Conservation (phyloP, 2,329 filamentous ascomycete genomes). For the Alternaria arbusti region DNA sequence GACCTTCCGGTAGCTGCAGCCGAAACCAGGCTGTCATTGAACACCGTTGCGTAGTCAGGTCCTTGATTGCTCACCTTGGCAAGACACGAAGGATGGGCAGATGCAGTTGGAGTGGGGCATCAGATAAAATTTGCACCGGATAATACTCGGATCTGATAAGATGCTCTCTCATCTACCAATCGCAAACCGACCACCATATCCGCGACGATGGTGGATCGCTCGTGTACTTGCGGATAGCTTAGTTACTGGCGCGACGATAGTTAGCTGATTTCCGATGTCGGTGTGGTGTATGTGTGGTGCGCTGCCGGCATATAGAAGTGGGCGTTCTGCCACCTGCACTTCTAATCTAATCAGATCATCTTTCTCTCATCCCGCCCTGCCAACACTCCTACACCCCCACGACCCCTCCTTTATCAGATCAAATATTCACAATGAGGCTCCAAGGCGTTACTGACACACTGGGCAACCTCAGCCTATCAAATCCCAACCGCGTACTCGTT, state of each 20-base stretch:
- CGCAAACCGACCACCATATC: background rate
- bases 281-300: constrained; percentile 1
- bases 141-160: constrained; percentile 14
- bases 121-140: constrained; percentile 18
- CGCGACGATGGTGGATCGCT: constrained; percentile 8
- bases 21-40: background rate
- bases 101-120: constrained; percentile 6
- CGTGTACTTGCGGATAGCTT: background rate
- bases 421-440: constrained; percentile 37
- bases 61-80: background rate
- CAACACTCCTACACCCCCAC: constrained; percentile 4
- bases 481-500: constrained; percentile 61
- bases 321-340: background rate
- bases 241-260: background rate
- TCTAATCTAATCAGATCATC: constrained; percentile 49
- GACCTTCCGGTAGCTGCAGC: background rate
- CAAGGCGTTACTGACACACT: constrained; percentile 32
- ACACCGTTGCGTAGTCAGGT: background rate
- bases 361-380: constrained; percentile 3
- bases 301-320: constrained; percentile 12
- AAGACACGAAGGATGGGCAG: background rate
- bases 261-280: constrained; percentile 22
- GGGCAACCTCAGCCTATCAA: constrained; percentile 36
- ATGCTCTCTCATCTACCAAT: background rate
- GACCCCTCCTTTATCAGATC: constrained; percentile 19